Base-by-base conservation (phyloP, 2,329 filamentous ascomycete species). In the Cordyceps farinosa region DNA sequence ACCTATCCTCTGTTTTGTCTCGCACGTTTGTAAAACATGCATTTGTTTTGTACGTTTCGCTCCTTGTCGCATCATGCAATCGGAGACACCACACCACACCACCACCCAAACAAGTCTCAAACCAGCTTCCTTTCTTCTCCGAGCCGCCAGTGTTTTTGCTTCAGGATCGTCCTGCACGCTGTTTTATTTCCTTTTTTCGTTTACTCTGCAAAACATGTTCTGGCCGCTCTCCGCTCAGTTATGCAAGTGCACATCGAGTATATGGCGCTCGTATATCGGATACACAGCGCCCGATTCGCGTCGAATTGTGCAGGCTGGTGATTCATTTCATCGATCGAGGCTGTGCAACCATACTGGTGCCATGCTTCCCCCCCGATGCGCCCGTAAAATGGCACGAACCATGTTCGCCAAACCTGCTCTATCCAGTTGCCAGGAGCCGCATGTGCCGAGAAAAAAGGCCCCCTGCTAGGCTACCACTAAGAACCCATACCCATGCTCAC, bases 271-370 rank as follows among this genome's bases (percentile, higher is more conserved):
- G 17, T 56, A 45, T 22, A 56, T 45, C 53, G 5, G 40, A 56
- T 29, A 42, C 52, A 54, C 52, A 22, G 34, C 9, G 36, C 38
- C 22, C 53, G 27, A 34, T 32, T 42, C n/a, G 22, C 22, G 10
- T 17, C 29, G 32, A 45, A 7, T 45, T 45, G 54, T 56, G 40
- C 34, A 59, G 38, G 38, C 38, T 13, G 10, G 45, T 40, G 27
- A 27, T 60, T 52, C 47, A 51, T 51, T 51, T 44, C 57, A 60
- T 60, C 57, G 57, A 60, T 60, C 57, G 57, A 52, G 57, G 57
- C 57, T 42, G 27, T 60, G 57, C 56, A 50, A 17, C 29, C 38
- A 57, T n/a, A 50, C 53, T 13, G 15, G 13, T n/a, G 30, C 36
- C 42, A 58, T 15, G 42, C 5, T 47, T 34, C 11, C 30, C 9